Conservation (phyloP, 2,329 filamentous ascomycete species). For the Ilyonectria sp. region DNA sequence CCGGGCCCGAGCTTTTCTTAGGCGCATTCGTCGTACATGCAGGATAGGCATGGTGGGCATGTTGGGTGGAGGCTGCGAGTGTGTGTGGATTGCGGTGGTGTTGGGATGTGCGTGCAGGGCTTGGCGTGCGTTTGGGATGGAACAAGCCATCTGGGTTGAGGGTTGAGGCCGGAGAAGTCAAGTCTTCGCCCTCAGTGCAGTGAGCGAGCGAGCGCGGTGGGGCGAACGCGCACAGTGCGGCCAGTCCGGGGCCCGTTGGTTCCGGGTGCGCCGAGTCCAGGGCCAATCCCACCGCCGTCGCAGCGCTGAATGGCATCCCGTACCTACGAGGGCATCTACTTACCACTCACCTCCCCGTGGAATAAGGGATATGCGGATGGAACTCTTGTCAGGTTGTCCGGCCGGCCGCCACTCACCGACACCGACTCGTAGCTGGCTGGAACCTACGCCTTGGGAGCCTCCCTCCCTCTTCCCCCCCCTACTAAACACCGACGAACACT, state of each 20-base stretch:
- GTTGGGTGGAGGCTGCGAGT: background rate
- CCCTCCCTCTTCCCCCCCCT: background rate
- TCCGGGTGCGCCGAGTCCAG: background rate
- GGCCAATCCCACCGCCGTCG: background rate
- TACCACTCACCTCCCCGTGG: too few species aligned
- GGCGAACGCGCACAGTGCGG: background rate
- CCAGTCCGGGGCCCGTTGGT: background rate
- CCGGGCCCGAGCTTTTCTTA: conserved; percentile 4
- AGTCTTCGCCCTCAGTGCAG: too few species aligned
- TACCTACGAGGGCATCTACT: too few species aligned
- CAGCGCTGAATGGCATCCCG: too few species aligned
- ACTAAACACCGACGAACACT: background rate
- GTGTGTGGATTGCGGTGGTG: background rate
- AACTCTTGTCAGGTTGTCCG: too few species aligned
- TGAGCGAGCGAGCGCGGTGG: background rate
- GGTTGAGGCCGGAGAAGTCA: background rate
- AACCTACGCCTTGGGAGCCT: background rate
- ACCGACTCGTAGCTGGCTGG: too few species aligned
- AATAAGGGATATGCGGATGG: too few species aligned
- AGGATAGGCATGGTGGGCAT: conserved; percentile 1
- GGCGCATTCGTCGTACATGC: conserved; percentile 13
- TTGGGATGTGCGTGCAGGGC: background rate
- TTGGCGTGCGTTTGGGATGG: background rate
- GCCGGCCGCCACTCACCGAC: too few species aligned
- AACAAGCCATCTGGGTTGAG: background rate